Conservation (phyloP, 2,329 filamentous ascomycete genomes). For the Cladosporium sp. region DNA sequence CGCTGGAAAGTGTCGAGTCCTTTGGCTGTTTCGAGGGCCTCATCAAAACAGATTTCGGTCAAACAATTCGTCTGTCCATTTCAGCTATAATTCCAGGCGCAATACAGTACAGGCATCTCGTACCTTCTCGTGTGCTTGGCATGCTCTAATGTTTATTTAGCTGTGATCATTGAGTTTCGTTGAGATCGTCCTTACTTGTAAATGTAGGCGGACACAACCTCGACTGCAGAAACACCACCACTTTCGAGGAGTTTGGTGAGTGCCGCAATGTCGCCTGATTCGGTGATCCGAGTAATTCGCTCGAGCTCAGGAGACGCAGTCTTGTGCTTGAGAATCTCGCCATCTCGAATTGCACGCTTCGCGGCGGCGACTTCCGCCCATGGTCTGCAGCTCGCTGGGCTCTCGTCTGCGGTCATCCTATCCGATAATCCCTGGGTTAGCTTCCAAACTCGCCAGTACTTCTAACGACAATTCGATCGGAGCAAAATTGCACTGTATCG, state of each 20-base stretch:
- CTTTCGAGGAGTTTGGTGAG: neutral
- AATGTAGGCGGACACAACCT: conserved; percentile 17
- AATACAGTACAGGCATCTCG: neutral
- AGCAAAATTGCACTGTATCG: no score
- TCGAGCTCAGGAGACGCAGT: no score
- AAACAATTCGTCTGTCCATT: conserved; percentile 8
- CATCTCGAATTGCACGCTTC: conserved; percentile 1
- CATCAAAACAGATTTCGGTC: conserved; percentile 52
- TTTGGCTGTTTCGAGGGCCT: conserved; percentile 47
- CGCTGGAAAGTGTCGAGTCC: conserved; percentile 49
- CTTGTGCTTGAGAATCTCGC: neutral
- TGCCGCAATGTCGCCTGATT: neutral
- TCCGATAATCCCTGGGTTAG: no score
- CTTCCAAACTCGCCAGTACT: no score
- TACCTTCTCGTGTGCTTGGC: conserved; percentile 19
- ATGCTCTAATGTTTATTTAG: conserved; percentile 12
- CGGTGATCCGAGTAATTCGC: neutral
- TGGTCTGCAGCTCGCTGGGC: neutral
- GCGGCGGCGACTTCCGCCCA: conserved; percentile 6
- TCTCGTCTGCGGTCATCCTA: neutral
- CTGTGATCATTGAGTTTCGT: neutral
- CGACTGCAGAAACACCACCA: conserved; percentile 12
- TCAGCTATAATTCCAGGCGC: neutral
- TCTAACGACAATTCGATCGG: no score
- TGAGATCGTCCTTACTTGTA: conserved; percentile 11